These are phyloP conservation scores for Brassica hybrid DNA, from an alignment of 441 rosid genomes.

Conservation along the genomic window DNA sequence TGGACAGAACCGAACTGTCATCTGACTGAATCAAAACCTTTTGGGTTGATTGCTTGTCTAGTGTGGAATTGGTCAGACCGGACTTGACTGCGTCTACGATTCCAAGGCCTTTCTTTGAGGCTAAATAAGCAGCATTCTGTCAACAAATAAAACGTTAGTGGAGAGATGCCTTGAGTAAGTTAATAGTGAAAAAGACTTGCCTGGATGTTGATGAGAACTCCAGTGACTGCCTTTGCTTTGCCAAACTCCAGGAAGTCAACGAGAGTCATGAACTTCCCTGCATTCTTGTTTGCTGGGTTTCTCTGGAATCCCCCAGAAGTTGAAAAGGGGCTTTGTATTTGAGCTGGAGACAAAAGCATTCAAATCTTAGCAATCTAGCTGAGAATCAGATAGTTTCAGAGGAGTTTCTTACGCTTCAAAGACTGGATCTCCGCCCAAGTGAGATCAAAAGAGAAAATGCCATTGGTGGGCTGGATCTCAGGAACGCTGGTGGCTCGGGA, in stretches of 20 bases:
- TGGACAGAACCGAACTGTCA: constrained; percentile 73
- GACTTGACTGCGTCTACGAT: constrained; percentile 54
- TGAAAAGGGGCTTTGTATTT: constrained; percentile 64
- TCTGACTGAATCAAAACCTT: constrained; percentile 79
- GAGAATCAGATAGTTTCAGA: neutral
- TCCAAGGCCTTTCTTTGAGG: constrained; percentile 76
- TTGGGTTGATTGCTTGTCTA: constrained; percentile 70
- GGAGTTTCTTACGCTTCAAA: constrained; percentile 51
- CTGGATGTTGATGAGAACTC: constrained; percentile 75
- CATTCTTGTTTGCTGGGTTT: constrained; percentile 73
- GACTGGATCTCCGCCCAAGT: constrained; percentile 88
- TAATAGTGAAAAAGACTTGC: constrained; percentile 43
- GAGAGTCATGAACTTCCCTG: constrained; percentile 63
- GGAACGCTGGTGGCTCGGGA: constrained; percentile 57
- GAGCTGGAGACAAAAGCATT: constrained; percentile 57
- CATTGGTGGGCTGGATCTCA: constrained; percentile 68
- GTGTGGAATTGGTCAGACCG: constrained; percentile 64
- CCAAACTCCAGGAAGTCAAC: constrained; percentile 70
- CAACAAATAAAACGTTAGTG: neutral
- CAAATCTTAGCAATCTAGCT: neutral
- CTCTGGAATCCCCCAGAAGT: constrained; percentile 44
- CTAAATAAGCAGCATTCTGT: constrained; percentile 91
- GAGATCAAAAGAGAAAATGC: constrained; percentile 90
- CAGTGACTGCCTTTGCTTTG: constrained; percentile 72
- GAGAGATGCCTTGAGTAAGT: constrained; percentile 13